These are phyloP conservation scores for Pseudogymnoascus sp. DNA, from an alignment of 2,329 filamentous ascomycete genomes.

Conservation along the genomic window DNA sequence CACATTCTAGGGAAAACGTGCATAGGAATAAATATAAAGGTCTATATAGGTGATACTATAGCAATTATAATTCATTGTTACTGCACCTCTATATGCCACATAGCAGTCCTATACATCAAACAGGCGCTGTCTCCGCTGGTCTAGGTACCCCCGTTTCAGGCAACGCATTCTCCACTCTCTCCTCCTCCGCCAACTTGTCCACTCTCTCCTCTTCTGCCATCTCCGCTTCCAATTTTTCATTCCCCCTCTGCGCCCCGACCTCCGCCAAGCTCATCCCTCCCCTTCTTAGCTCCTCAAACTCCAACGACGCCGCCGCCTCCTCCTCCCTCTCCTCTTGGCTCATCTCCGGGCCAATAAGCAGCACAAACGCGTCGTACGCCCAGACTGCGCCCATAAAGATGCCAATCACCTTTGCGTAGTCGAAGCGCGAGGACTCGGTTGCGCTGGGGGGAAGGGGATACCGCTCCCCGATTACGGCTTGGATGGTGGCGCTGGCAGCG, in stretches of 20 bases:
- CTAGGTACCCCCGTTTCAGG: not conserved
- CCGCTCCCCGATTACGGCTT: constrained; percentile 63
- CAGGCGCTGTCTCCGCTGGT: not conserved
- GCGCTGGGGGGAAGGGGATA: constrained; percentile 56
- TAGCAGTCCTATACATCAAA: not conserved
- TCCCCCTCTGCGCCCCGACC: constrained; percentile 34
- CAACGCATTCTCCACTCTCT: not conserved
- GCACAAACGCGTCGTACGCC: constrained; percentile 44
- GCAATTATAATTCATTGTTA: not conserved
- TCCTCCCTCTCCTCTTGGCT: not conserved
- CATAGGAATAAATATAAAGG: not conserved
- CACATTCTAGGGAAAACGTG: not conserved
- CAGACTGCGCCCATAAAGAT: constrained; percentile 85
- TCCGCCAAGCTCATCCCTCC: constrained; percentile 34
- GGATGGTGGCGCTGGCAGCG: constrained; percentile 61
- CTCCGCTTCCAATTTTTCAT: constrained; percentile 18
- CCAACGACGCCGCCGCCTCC: not conserved
- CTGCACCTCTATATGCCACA: not conserved
- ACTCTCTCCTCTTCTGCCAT: constrained; percentile 9
- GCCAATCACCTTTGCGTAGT: constrained; percentile 73
- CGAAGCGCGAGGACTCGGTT: constrained; percentile 43
- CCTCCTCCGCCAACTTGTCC: not conserved
- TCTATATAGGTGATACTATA: not conserved
- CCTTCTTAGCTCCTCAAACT: not conserved
- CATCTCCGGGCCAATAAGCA: constrained; percentile 36